Evolutionary conservation across 495 filamentous ascomycete genomes (phyloP).

Genomic region (Hyaloscypha bicolor): DNA sequence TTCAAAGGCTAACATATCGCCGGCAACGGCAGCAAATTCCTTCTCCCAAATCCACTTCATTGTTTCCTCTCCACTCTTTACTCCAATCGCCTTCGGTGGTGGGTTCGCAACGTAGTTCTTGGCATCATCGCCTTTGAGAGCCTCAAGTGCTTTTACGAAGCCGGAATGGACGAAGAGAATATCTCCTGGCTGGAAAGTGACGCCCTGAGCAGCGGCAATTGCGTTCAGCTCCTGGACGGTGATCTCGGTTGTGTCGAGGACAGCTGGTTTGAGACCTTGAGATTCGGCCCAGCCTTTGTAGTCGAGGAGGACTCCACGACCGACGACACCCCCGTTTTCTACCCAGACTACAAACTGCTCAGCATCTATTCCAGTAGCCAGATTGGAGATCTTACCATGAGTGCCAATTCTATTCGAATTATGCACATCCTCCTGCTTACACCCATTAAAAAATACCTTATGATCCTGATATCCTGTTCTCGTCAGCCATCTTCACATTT

Average conservation of each 20-base stretch:
- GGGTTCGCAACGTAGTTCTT: slow-evolving; percentile 35
- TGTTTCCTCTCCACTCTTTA: slow-evolving; percentile 46
- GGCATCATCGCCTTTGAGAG: slow-evolving; percentile 36
- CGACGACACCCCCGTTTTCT: slow-evolving; percentile 44
- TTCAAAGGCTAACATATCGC: slow-evolving; percentile 54
- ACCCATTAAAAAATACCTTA: slow-evolving; percentile 56
- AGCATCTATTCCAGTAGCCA: slow-evolving; percentile 4
- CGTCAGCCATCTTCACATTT: background rate
- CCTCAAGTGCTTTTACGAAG: slow-evolving; percentile 46
- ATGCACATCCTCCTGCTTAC: slow-evolving; percentile 40
- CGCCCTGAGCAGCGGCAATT: slow-evolving; percentile 40
- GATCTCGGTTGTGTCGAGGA: slow-evolving; percentile 46
- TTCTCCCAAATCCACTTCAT: slow-evolving; percentile 43
- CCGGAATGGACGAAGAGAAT: slow-evolving; percentile 59
- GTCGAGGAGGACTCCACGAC: slow-evolving; percentile 61
- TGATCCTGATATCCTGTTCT: slow-evolving; percentile 25
- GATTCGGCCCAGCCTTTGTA: slow-evolving; percentile 29
- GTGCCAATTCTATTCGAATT: slow-evolving; percentile 35
- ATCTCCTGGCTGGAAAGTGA: slow-evolving; percentile 48
- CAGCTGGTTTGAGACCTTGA: slow-evolving; percentile 40
- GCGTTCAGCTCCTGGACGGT: slow-evolving; percentile 42
- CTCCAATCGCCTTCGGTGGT: slow-evolving; percentile 43
- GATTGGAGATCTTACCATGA: slow-evolving; percentile 23
- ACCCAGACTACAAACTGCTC: slow-evolving; percentile 25
- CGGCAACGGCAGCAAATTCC: slow-evolving; percentile 53